Evolutionary conservation across 495 filamentous ascomycete genomes (phyloP).

Genomic region (Neurospora pannonica): DNA sequence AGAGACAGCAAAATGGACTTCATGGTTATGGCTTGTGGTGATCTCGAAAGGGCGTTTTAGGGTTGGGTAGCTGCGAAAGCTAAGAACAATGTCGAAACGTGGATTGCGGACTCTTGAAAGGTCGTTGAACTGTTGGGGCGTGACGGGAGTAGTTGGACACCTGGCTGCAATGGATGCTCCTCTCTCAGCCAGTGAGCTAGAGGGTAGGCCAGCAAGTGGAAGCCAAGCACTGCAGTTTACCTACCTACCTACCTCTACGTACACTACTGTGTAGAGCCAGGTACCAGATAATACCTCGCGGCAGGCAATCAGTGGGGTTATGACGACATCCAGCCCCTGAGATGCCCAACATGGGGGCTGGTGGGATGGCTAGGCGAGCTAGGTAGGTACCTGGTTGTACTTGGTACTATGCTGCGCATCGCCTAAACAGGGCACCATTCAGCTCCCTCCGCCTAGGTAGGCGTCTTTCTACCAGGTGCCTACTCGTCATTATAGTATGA

Average conservation of each 20-base stretch:
- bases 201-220: background rate
- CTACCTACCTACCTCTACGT: background rate
- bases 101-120: background rate
- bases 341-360: background rate
- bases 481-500: background rate
- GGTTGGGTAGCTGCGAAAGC: background rate
- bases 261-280: background rate
- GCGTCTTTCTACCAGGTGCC: no score
- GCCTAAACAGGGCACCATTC: background rate
- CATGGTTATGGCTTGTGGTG: constrained; percentile 25
- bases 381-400: background rate
- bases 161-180: background rate
- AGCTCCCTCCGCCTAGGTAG: background rate
- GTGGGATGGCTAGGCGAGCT: no score
- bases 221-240: background rate
- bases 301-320: background rate
- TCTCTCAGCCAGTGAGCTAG: background rate
- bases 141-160: background rate
- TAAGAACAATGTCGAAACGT: background rate
- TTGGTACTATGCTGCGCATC: background rate
- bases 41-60: background rate
- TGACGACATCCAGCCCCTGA: background rate
- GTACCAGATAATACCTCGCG: background rate
- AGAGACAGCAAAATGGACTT: constrained; percentile 48
- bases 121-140: background rate